Base-by-base conservation (phyloP, 331 rosid species). In the Telfairia occidentalis region DNA sequence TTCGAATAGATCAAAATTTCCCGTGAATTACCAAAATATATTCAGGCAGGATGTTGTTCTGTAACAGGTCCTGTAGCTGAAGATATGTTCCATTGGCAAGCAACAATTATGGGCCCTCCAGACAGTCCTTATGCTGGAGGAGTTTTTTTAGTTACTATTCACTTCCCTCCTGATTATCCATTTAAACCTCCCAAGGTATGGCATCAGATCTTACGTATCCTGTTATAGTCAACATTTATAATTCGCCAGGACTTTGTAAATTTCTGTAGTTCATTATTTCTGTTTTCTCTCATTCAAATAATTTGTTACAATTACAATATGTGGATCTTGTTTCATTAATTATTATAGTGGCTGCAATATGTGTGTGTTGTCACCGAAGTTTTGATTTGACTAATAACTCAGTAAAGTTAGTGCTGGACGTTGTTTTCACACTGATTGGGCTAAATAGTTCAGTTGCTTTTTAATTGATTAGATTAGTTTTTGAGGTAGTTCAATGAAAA, bases 51-150 rank as follows among this genome's bases (percentile, higher is more conserved):
- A 24, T 59, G 49, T 21, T 75, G 77, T 54, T 78, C 40, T 66
- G 29, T 80, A 76, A 55, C 84, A 89, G 96, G 96, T 48, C 97
- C 96, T 21, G 96, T 89, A 45, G 97, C 91, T 58, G 96, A 91
- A 84, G 96, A 91, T 77, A 86, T 91, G 91, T 89, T 91, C 80
- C 96, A 89, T 72, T 91, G 96, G 97, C 97, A 91, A 86, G 97
- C 96, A 53, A 91, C 97, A 3, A 87, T 89, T 58, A 91, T 89
- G 89, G 96, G 97, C 11, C 96, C 97, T 54, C 87, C 91, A 19
- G 97, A 87, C 79, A 91, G 97, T 83, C 97, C 95, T 42, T 87
- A 91, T 79, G 90, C 95, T 8, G 97, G 92, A 37, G 95, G 91
- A 21, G 92, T 91, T 64, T 91, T 91, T 83, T 84, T 89, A 66